Conservation (phyloP, 768 basidiomycete genomes). For the Tylopilus balloui region DNA sequence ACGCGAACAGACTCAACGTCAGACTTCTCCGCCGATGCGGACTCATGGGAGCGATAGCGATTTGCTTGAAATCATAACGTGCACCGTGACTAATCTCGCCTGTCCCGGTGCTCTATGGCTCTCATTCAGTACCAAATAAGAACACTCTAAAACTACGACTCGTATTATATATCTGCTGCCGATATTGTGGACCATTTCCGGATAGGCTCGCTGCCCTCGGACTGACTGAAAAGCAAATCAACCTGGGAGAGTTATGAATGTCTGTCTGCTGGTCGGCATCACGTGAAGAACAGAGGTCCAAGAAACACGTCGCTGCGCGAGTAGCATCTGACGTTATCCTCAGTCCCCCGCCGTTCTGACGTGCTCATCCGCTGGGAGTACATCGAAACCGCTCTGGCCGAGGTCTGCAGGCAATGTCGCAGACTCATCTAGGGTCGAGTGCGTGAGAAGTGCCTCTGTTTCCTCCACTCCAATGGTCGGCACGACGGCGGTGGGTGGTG, state of each 20-base stretch:
- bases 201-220: too few species aligned
- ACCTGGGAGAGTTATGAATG: too few species aligned
- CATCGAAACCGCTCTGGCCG: conserved; percentile 81
- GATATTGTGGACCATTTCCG: neutral
- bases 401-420: conserved; percentile 78
- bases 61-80: neutral
- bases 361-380: conserved; percentile 51
- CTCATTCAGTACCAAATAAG: neutral
- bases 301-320: neutral
- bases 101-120: neutral
- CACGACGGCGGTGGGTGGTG: conserved; percentile 32
- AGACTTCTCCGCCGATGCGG: conserved; percentile 13
- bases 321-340: neutral
- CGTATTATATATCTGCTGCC: neutral
- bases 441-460: conserved; percentile 44
- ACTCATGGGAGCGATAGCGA: neutral
- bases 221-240: too few species aligned
- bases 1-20: too few species aligned
- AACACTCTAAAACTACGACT: conserved; percentile 1
- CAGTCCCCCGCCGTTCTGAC: conserved; percentile 20
- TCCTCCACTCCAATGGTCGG: conserved; percentile 50
- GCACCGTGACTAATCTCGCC: conserved; percentile 1
- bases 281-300: neutral
- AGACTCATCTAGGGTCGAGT: conserved; percentile 63
- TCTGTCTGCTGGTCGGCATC: neutral